Evolutionary conservation across 768 basidiomycete species (phyloP).

Genomic region (Boletus reticuloceps): DNA sequence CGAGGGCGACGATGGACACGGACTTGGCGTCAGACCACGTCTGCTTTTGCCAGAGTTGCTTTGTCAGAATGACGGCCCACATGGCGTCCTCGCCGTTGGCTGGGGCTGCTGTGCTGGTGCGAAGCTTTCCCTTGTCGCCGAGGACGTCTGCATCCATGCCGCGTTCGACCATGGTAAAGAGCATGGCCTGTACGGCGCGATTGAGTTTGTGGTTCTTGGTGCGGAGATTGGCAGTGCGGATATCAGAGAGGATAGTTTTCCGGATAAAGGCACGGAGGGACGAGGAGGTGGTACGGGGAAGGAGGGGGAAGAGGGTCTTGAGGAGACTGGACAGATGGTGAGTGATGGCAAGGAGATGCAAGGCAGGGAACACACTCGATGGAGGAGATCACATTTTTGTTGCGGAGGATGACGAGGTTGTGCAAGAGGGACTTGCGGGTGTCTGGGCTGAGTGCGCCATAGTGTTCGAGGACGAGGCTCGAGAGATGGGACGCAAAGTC

Average conservation of each 20-base stretch:
- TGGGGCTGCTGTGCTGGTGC: no score
- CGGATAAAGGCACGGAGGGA: conserved; percentile 83
- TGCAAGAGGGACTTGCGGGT: conserved; percentile 83
- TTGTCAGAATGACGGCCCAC: conserved; percentile 94
- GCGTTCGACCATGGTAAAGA: conserved; percentile 94
- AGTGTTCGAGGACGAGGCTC: conserved; percentile 73
- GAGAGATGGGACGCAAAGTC: conserved; percentile 83
- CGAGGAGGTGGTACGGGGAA: conserved; percentile 90
- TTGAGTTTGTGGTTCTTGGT: conserved; percentile 96
- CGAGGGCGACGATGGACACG: conserved; percentile 86
- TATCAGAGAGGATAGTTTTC: conserved; percentile 90
- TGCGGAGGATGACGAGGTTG: conserved; percentile 89
- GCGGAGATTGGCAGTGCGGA: conserved; percentile 84
- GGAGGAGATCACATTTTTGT: conserved; percentile 89
- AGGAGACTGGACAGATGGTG: conserved; percentile 58
- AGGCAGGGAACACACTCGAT: conserved; percentile 65
- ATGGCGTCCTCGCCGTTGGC: conserved; percentile 80
- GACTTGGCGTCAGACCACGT: conserved; percentile 93
- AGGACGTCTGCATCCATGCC: conserved; percentile 81
- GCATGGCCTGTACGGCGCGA: conserved; percentile 90
- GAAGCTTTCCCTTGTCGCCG: conserved; percentile 81
- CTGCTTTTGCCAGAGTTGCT: conserved; percentile 91
- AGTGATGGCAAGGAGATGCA: conserved; percentile 1
- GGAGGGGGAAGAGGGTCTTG: conserved; percentile 88
- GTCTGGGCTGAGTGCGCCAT: conserved; percentile 72